Conservation (phyloP, 257 asterid genomes). For the Pogostemon cablin region DNA sequence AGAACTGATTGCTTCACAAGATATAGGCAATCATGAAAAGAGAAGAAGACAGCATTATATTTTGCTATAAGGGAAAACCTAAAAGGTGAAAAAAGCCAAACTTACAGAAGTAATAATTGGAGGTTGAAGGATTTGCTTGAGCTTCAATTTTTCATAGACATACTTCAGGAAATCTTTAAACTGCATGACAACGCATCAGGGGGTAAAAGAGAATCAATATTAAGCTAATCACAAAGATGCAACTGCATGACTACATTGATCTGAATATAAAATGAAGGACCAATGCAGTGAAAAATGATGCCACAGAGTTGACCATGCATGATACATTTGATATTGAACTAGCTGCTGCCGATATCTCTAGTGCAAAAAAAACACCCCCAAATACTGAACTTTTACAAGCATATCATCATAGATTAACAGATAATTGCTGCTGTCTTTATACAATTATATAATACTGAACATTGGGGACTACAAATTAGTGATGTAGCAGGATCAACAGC, state of each 20-base stretch:
- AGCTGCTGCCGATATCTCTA: neutral
- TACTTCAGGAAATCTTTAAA: constrained; percentile 61
- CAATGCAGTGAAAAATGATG: neutral
- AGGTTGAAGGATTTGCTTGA: constrained; percentile 92
- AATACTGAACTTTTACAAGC: constrained; percentile 4
- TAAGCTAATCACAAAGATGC: constrained; percentile 18
- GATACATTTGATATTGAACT: neutral
- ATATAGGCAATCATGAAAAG: constrained; percentile 4
- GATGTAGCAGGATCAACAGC: constrained; percentile 14
- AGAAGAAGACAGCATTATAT: neutral
- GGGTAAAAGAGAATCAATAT: constrained; percentile 15
- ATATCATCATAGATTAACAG: neutral
- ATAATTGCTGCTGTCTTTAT: constrained; percentile 1
- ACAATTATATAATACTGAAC: neutral
- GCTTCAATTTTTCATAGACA: constrained; percentile 85
- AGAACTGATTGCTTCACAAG: constrained; percentile 6
- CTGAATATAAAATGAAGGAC: neutral
- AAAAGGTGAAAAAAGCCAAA: constrained; percentile 33
- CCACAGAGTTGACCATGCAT: constrained; percentile 8
- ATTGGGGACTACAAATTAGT: constrained; percentile 11
- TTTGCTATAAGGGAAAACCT: constrained; percentile 17
- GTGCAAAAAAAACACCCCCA: constrained; percentile 6
- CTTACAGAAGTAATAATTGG: constrained; percentile 99
- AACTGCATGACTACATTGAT: constrained; percentile 25
- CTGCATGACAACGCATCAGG: constrained; percentile 48